A percentile compares a stretch with the other conserved stretches of the same genome.
These are phyloP conservation scores for Alternaria consortialis DNA, from an alignment of 2,329 filamentous ascomycete species.

Conservation along the genomic window DNA sequence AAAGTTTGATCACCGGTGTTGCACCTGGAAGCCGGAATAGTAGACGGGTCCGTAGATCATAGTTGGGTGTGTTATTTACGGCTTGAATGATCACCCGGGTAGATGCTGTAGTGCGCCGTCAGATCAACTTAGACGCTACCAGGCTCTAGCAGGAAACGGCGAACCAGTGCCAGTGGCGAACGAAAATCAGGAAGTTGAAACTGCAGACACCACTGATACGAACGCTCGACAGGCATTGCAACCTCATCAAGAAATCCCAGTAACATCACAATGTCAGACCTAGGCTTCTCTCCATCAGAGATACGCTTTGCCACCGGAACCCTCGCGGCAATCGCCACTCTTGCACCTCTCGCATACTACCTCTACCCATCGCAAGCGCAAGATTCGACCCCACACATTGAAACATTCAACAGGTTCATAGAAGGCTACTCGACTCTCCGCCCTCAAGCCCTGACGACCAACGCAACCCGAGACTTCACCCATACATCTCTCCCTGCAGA, in stretches of 20 bases:
- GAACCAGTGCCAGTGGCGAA: background rate
- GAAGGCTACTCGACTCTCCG: slow-evolving; percentile 54
- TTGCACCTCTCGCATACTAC: slow-evolving; percentile 27
- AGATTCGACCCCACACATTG: slow-evolving; percentile 31
- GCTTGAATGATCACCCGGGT: slow-evolving; percentile 6
- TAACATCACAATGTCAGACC: slow-evolving; percentile 22
- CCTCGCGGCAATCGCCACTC: slow-evolving; percentile 26
- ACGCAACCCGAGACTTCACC: slow-evolving; percentile 50
- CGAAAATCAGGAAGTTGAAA: background rate
- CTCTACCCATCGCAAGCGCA: slow-evolving; percentile 21
- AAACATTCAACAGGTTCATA: slow-evolving; percentile 46
- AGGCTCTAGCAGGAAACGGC: background rate
- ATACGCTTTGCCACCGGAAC: slow-evolving; percentile 29
- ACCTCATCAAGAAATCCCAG: background rate
- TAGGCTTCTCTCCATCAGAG: slow-evolving; percentile 26
- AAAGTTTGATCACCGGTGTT: slow-evolving; percentile 8
- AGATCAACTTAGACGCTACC: slow-evolving; percentile 5
- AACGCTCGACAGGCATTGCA: background rate
- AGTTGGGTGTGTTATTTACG: slow-evolving; percentile 1
- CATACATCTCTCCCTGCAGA: slow-evolving; percentile 53
- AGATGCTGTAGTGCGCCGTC: slow-evolving; percentile 1
- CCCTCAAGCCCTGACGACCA: slow-evolving; percentile 49
- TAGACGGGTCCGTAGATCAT: slow-evolving; percentile 5
- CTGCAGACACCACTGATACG: background rate
- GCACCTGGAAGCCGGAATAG: background rate